Percentiles rank a stretch among this genome's conserved stretches.
These are phyloP conservation scores for Coemansia sp. DNA, from an alignment of 192 early-diverging fungal species.

Conservation along the genomic window DNA sequence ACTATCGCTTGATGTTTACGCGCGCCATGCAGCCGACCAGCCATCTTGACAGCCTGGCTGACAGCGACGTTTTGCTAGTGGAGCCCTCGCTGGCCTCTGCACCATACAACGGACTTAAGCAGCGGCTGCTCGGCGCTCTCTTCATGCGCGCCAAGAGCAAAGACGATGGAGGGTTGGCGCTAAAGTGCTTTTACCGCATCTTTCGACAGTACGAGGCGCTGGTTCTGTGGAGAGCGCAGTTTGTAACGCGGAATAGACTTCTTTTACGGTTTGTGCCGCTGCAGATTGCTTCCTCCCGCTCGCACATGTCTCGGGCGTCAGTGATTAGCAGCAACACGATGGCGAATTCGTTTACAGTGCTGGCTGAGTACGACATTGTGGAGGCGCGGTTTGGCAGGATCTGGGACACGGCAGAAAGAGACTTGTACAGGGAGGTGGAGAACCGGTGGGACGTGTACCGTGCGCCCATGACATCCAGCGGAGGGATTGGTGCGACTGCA, in stretches of 20 bases:
- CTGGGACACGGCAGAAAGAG: conserved; percentile 35
- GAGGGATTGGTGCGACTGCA: background rate
- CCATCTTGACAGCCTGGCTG: conserved; percentile 34
- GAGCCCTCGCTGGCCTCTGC: conserved; percentile 44
- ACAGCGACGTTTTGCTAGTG: conserved; percentile 23
- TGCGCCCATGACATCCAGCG: conserved; percentile 31
- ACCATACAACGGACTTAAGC: conserved; percentile 49
- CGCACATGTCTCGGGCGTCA: conserved; percentile 28
- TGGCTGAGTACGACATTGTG: conserved; percentile 49
- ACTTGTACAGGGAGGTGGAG: conserved; percentile 17
- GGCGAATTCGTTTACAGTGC: conserved; percentile 33
- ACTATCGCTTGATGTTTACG: conserved; percentile 46
- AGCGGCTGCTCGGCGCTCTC: conserved; percentile 42
- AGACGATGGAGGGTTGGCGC: conserved; percentile 14
- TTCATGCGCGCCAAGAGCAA: conserved; percentile 28
- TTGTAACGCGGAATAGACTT: conserved; percentile 22
- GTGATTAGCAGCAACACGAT: conserved; percentile 27
- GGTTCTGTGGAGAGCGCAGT: conserved; percentile 53
- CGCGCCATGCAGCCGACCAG: conserved; percentile 35
- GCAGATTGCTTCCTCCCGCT: conserved; percentile 43
- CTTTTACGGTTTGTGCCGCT: conserved; percentile 53
- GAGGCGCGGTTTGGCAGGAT: conserved; percentile 28
- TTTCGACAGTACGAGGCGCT: conserved; percentile 51
- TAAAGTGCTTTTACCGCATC: conserved; percentile 46
- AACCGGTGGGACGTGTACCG: conserved; percentile 38